These are phyloP conservation scores for Carallia brachiata DNA, from an alignment of 345 rosid species.

Conservation along the genomic window DNA sequence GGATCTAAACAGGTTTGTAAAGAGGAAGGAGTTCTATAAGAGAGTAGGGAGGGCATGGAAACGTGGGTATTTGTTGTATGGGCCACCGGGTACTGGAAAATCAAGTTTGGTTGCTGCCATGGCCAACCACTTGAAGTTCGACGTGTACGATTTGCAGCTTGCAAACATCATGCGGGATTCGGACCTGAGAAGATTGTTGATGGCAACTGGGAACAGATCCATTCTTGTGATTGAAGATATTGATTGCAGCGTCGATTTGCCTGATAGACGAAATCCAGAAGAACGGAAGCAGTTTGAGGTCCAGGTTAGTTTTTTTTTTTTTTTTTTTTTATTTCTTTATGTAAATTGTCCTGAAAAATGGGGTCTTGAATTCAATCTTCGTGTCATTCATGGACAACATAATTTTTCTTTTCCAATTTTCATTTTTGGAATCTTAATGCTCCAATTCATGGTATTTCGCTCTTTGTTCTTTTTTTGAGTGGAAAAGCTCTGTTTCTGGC, in stretches of 20 bases:
- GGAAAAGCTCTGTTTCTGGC: too few relatives aligned
- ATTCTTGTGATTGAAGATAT: conserved; percentile 72
- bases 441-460: too few relatives aligned
- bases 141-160: conserved; percentile 61
- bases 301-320: conserved; percentile 26
- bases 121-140: conserved; percentile 66
- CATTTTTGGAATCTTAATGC: too few relatives aligned
- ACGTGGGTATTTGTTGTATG: conserved; percentile 65
- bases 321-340: neutral
- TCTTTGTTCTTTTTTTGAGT: too few relatives aligned
- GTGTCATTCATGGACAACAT: too few relatives aligned
- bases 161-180: conserved; percentile 42
- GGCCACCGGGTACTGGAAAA: conserved; percentile 79
- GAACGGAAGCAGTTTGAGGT: conserved; percentile 25
- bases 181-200: conserved; percentile 48
- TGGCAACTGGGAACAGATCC: conserved; percentile 45
- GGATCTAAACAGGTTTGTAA: conserved; percentile 54
- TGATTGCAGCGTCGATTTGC: conserved; percentile 50
- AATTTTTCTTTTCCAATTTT: too few relatives aligned
- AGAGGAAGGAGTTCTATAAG: conserved; percentile 57
- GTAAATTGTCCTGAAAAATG: neutral
- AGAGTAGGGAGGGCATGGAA: conserved; percentile 71
- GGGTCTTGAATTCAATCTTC: too few relatives aligned
- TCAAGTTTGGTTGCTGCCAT: conserved; percentile 75
- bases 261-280: conserved; percentile 34